phyloP scores from a whole-genome alignment of 352 stramenopile species.

The Phytophthora brassicae region DNA sequence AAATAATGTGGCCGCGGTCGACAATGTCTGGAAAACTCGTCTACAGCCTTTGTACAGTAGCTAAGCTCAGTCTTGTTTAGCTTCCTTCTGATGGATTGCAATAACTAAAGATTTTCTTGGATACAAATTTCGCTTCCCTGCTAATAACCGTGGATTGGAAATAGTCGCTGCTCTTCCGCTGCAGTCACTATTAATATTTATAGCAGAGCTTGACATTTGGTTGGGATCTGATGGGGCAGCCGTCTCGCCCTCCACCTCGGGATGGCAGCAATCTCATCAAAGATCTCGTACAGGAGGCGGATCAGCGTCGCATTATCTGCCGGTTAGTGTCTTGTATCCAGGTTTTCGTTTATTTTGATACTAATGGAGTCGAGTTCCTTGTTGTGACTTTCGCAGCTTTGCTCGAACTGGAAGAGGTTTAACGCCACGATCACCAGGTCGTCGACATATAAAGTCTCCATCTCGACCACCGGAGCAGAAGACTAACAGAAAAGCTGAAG shows the following conservation, averaged over 20 bases:
- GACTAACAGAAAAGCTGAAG: background rate
- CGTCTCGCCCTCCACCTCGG: constrained; percentile 7
- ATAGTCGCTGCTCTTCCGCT: too few relatives aligned
- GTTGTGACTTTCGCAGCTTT: constrained; percentile 10
- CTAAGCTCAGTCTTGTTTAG: too few relatives aligned
- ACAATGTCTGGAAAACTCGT: too few relatives aligned
- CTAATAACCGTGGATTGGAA: too few relatives aligned
- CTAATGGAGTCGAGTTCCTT: background rate
- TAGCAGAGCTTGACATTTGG: background rate
- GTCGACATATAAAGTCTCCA: constrained; percentile 3
- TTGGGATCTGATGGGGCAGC: background rate
- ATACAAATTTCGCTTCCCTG: too few relatives aligned
- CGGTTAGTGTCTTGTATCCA: constrained; percentile 24
- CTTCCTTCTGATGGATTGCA: too few relatives aligned
- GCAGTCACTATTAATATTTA: background rate
- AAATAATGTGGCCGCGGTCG: too few relatives aligned
- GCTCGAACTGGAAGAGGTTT: constrained; percentile 25
- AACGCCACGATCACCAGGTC: constrained; percentile 15
- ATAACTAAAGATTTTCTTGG: too few relatives aligned
- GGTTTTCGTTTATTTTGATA: background rate
- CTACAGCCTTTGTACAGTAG: too few relatives aligned
- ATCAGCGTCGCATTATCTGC: constrained; percentile 38
- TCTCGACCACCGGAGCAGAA: background rate
- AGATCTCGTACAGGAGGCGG: constrained; percentile 48
- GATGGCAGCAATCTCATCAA: constrained; percentile 47